Base-by-base conservation (phyloP, 768 basidiomycete species). In the Naganishia kalamii region DNA sequence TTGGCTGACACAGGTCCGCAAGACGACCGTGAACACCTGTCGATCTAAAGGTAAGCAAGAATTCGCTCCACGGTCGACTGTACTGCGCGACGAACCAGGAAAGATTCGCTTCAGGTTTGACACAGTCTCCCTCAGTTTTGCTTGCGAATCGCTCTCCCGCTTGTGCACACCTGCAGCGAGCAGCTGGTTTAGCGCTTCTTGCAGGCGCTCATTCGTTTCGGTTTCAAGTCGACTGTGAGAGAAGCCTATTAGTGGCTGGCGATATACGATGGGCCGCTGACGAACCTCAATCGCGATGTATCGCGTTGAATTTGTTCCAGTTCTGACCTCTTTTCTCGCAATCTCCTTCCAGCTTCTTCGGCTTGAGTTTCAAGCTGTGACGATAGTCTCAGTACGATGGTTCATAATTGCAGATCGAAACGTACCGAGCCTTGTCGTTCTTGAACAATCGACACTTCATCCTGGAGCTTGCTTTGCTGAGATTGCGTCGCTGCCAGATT, bases 1-100 rank as follows among this genome's bases (percentile, higher is more conserved):
- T 90, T 5, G 96, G 94, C 75, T 94, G 92, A 81, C 94, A 98
- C 7, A 98, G 82, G 75, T 98, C 96, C 29, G 92, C 83, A 3
- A 98, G 85, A 19, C 96, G 86, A 0, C 96, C 96, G 17, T 90
- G 86, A 4, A 98, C 93, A 70, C 92, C 91, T 90, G 27, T 3
- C 23, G 60, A 0, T 27, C 25, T 32, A 17, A 30, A 49, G 23
- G 37, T 29, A 27, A 65, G 33, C 37, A 5, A 30, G 25, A n/a
- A n/a, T n/a, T n/a, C n/a, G 35, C 25, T 30, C 15, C 23, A 60
- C 33, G n/a, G 1, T 40, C 52, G 27, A 51, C 17, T 30, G 57
- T 54, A 40, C 1, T 37, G 49, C 19, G 4, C 17, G 63, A 49
- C 77, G 8, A 59, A 88, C 90, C 91, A 46, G 91, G 89, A 80